Conservation (phyloP, 2,329 filamentous ascomycete genomes). For the Diplodia corticola region DNA sequence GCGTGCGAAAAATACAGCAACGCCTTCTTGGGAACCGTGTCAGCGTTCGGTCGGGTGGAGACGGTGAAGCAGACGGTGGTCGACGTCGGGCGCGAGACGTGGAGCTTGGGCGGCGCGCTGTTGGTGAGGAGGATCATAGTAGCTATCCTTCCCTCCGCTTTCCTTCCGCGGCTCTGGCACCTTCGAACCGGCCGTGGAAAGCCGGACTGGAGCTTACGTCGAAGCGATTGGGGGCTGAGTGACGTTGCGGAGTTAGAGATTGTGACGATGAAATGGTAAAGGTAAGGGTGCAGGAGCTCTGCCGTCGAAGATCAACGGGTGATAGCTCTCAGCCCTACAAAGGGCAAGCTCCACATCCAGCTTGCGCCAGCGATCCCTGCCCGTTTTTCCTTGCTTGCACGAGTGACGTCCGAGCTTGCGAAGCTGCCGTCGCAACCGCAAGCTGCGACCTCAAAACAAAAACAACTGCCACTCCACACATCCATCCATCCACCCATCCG, state of each 20-base stretch:
- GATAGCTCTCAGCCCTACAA: constrained; percentile 9
- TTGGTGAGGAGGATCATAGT: constrained; percentile 16
- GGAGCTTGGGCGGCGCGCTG: constrained; percentile 16
- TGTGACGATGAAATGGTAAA: neutral
- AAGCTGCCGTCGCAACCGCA: neutral
- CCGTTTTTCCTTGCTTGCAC: neutral
- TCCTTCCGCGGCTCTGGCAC: neutral
- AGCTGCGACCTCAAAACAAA: neutral
- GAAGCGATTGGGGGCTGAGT: neutral
- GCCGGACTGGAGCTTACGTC: neutral
- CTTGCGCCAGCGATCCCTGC: neutral
- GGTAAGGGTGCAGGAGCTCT: neutral
- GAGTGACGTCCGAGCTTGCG: constrained; percentile 10
- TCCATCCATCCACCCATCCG: neutral
- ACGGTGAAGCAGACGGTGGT: constrained; percentile 93
- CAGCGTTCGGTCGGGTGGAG: constrained; percentile 67
- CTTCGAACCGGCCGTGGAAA: neutral
- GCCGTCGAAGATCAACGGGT: neutral
- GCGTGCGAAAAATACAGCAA: constrained; percentile 47
- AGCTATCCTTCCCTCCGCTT: neutral
- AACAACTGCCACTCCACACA: neutral
- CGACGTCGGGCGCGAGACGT: constrained; percentile 53
- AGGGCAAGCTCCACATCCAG: neutral
- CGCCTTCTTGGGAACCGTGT: constrained; percentile 47
- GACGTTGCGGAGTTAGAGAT: neutral